phyloP scores from a whole-genome alignment of 2,329 filamentous ascomycete genomes.

The Sporothrix inflata region DNA sequence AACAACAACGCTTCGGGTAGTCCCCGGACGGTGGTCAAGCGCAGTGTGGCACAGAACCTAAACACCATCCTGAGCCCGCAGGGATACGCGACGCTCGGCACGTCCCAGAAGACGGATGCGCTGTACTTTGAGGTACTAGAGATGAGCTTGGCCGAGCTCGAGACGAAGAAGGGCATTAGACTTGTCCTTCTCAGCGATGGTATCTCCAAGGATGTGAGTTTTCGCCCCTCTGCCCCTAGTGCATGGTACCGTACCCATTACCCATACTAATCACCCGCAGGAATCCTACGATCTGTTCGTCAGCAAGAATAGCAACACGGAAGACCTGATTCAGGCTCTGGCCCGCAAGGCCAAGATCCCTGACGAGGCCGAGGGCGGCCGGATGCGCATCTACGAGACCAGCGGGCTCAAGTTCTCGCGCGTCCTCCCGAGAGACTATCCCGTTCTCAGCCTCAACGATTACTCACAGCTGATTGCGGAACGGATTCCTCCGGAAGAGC shows the following conservation, averaged over 20 bases:
- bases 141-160: conserved; percentile 88
- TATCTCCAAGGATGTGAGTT: conserved; percentile 79
- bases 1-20: conserved; percentile 71
- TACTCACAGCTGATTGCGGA: conserved; percentile 83
- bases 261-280: conserved; percentile 52
- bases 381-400: conserved; percentile 80
- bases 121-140: conserved; percentile 93
- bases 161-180: conserved; percentile 87
- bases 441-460: conserved; percentile 82
- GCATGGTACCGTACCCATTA: too few species aligned
- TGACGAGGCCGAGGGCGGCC: conserved; percentile 69
- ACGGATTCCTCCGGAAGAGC: conserved; percentile 73
- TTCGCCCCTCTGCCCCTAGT: background rate
- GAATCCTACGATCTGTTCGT: conserved; percentile 83
- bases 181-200: conserved; percentile 86
- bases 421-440: conserved; percentile 69
- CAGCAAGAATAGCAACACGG: conserved; percentile 78
- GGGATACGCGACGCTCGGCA: conserved; percentile 71
- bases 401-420: conserved; percentile 84
- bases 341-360: conserved; percentile 80
- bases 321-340: conserved; percentile 75
- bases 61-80: conserved; percentile 76
- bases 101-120: conserved; percentile 72
- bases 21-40: conserved; percentile 77
- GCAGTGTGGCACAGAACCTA: conserved; percentile 70